phyloP scores from a whole-genome alignment of 2,329 filamentous ascomycete species.

The Claviceps sp. region DNA sequence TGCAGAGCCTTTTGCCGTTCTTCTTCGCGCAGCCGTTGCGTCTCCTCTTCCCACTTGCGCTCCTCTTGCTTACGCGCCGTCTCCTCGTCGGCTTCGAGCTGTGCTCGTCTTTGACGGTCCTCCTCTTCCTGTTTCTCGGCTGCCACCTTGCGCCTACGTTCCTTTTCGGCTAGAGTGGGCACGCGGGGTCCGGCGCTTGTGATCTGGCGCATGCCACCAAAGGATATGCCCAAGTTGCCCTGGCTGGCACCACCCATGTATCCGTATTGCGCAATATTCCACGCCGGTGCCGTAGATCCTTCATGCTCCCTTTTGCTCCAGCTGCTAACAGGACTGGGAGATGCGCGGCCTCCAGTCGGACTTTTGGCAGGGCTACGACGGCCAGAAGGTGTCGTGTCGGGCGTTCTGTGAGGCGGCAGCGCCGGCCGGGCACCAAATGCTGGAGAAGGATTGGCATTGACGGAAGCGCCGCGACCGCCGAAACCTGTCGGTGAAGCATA shows the following conservation, averaged over 20 bases:
- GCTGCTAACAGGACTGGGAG: slow-evolving; percentile 54
- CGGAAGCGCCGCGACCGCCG: slow-evolving; percentile 36
- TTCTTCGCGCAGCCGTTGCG: slow-evolving; percentile 42
- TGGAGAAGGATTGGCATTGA: slow-evolving; percentile 45
- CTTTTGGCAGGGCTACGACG: slow-evolving; percentile 51
- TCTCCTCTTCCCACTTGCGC: slow-evolving; percentile 52
- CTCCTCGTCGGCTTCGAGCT: slow-evolving; percentile 46
- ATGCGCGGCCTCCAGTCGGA: slow-evolving; percentile 32
- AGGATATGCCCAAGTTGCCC: slow-evolving; percentile 84
- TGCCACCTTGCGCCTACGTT: slow-evolving; percentile 49
- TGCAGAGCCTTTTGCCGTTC: slow-evolving; percentile 49
- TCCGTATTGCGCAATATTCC: slow-evolving; percentile 97
- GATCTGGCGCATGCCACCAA: slow-evolving; percentile 85
- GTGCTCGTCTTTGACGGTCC: slow-evolving; percentile 30
- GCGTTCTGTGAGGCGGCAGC: slow-evolving; percentile 35
- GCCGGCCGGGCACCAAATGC: slow-evolving; percentile 26
- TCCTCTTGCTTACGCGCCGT: slow-evolving; percentile 49
- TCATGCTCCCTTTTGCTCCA: slow-evolving; percentile 86
- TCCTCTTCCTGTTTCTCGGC: slow-evolving; percentile 48
- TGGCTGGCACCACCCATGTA: slow-evolving; percentile 97
- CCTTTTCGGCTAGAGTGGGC: slow-evolving; percentile 73
- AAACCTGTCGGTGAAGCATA: slow-evolving; percentile 31
- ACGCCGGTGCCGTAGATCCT: slow-evolving; percentile 69
- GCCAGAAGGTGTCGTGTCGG: slow-evolving; percentile 36
- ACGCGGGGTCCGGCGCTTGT: slow-evolving; percentile 69